These are phyloP conservation scores for Polytolypa hystricis DNA, from an alignment of 2,329 filamentous ascomycete genomes.

Conservation along the genomic window DNA sequence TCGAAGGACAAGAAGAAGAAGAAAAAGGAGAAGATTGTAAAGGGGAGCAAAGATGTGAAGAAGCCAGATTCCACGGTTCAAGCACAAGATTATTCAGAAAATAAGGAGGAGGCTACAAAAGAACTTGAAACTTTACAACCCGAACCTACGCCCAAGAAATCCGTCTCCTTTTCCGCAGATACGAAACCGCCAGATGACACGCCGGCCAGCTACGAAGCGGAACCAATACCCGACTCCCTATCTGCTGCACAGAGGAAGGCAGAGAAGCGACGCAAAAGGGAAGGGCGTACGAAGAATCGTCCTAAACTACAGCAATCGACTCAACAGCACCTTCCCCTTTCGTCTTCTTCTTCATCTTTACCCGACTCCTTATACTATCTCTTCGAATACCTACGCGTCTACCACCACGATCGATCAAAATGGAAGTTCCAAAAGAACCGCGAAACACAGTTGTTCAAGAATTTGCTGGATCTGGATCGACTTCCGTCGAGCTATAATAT, in stretches of 20 bases:
- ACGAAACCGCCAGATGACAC: constrained; percentile 47
- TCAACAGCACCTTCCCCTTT: constrained; percentile 2
- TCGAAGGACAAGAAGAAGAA: neutral
- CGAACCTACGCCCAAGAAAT: constrained; percentile 32
- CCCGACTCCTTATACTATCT: constrained; percentile 38
- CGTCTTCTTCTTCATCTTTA: constrained; percentile 4
- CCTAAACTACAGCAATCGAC: constrained; percentile 1
- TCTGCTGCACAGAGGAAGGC: constrained; percentile 12
- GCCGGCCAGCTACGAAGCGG: constrained; percentile 6
- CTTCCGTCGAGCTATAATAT: constrained; percentile 60
- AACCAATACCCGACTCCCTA: no score
- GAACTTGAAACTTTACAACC: no score
- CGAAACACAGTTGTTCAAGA: constrained; percentile 74
- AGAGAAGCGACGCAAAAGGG: constrained; percentile 10
- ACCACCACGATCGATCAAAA: constrained; percentile 54
- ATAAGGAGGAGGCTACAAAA: no score
- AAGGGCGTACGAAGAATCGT: constrained; percentile 7
- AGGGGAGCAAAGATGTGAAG: constrained; percentile 13
- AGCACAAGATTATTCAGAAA: no score
- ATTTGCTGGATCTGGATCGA: constrained; percentile 60
- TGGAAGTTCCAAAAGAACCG: constrained; percentile 98
- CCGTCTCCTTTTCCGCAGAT: constrained; percentile 54
- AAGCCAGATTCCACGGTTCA: constrained; percentile 13
- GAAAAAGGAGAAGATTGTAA: neutral
- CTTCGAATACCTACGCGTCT: constrained; percentile 65